A percentile compares a stretch with the other conserved stretches of the same genome.
These are phyloP conservation scores for Claviceps purpurea DNA, from an alignment of 2,329 filamentous ascomycete species.

Conservation along the genomic window DNA sequence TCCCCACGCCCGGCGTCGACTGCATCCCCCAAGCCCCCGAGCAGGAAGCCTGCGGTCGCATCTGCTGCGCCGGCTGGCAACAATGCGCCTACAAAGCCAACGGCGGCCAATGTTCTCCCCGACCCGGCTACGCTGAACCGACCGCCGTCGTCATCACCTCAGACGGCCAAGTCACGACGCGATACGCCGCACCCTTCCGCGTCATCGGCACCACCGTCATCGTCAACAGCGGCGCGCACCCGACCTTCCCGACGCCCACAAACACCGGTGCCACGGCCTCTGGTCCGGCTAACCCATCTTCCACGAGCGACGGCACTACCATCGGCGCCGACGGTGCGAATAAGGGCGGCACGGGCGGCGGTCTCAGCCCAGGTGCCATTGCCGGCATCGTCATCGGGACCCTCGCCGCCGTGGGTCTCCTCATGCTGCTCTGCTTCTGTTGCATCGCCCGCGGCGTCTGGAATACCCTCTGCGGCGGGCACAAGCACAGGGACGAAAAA, in stretches of 20 bases:
- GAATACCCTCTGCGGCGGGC: conserved; percentile 49
- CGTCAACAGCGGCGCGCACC: conserved; percentile 32
- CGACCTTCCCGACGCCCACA: conserved; percentile 35
- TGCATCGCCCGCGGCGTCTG: conserved; percentile 53
- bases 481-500: conserved; percentile 34
- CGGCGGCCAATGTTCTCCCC: conserved; percentile 42
- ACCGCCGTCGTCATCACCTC: conserved; percentile 31
- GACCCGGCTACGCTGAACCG: conserved; percentile 31
- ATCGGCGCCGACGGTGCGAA: conserved; percentile 24
- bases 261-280: conserved; percentile 35
- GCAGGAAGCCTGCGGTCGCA: conserved; percentile 50
- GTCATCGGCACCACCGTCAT: conserved; percentile 43
- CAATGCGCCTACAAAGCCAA: conserved; percentile 40
- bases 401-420: conserved; percentile 51
- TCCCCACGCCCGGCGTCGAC: conserved; percentile 27
- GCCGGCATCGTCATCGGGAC: conserved; percentile 70
- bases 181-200: conserved; percentile 37
- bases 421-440: conserved; percentile 62
- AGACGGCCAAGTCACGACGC: conserved; percentile 37
- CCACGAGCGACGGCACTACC: conserved; percentile 29
- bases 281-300: neutral
- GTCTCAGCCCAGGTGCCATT: conserved; percentile 59
- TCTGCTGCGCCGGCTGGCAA: conserved; percentile 59
- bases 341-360: conserved; percentile 25
- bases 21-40: conserved; percentile 39